Percentiles rank a stretch among this genome's conserved stretches.
These are phyloP conservation scores for Prunus mongolica DNA, from an alignment of 306 rosid species.

Conservation along the genomic window DNA sequence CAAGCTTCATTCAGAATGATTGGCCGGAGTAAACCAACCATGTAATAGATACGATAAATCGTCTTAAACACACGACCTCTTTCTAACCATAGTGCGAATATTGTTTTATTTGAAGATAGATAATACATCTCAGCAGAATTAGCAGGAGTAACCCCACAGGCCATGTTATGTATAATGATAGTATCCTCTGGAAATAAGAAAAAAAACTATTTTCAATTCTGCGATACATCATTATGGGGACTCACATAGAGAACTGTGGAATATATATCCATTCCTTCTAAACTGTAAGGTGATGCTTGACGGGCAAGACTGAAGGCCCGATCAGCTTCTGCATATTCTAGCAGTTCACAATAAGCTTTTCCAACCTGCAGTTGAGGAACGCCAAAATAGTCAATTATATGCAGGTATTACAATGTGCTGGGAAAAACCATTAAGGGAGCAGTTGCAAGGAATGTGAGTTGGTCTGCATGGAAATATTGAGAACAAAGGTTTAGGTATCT, in stretches of 20 bases:
- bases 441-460: background rate
- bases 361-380: conserved; percentile 71
- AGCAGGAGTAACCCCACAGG: conserved; percentile 3
- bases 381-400: conserved; percentile 15
- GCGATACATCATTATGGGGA: conserved; percentile 16
- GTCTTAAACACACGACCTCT: background rate
- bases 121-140: background rate
- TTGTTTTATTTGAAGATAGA: background rate
- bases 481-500: background rate
- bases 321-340: conserved; percentile 90
- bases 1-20: background rate
- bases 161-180: background rate
- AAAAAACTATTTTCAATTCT: background rate
- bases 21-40: background rate
- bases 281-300: conserved; percentile 68
- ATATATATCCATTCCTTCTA: conserved; percentile 96
- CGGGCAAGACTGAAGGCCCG: conserved; percentile 83
- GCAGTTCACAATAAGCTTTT: conserved; percentile 82
- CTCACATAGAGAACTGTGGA: conserved; percentile 98
- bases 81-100: background rate
- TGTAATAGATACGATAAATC: background rate
- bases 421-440: conserved; percentile 8
- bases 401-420: background rate
- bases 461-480: background rate
- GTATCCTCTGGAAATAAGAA: background rate